phyloP scores from a whole-genome alignment of 495 filamentous ascomycete species.

The Aspergillus cavernicola region DNA sequence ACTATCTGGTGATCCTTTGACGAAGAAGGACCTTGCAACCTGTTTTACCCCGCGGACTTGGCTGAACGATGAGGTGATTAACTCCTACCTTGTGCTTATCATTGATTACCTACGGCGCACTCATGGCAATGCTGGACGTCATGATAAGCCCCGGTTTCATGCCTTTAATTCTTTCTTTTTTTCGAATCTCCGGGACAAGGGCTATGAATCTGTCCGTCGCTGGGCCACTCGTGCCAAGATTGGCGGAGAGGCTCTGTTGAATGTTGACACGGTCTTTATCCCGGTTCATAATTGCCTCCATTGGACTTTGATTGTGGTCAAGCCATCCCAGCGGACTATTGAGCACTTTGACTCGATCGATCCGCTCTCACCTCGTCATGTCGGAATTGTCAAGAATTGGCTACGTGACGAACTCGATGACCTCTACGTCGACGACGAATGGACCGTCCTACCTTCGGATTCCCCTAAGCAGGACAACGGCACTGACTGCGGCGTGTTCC shows the following conservation, averaged over 20 bases:
- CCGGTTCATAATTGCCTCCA: constrained; percentile 48
- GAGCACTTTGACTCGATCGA: constrained; percentile 74
- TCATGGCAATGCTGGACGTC: constrained; percentile 39
- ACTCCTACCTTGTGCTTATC: constrained; percentile 58
- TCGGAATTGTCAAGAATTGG: constrained; percentile 48
- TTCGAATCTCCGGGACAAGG: constrained; percentile 51
- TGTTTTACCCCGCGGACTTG: constrained; percentile 54
- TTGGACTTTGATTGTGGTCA: constrained; percentile 69
- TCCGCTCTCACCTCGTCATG: constrained; percentile 27
- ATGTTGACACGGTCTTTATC: constrained; percentile 59
- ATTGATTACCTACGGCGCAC: constrained; percentile 56
- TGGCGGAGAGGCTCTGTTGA: constrained; percentile 47
- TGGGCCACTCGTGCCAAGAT: constrained; percentile 58
- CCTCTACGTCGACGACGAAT: constrained; percentile 57
- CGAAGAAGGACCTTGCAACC: constrained; percentile 57
- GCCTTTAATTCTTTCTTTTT: constrained; percentile 74
- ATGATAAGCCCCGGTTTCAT: constrained; percentile 58
- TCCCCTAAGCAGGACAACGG: constrained; percentile 62
- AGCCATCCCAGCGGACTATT: constrained; percentile 57
- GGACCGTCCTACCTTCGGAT: constrained; percentile 48
- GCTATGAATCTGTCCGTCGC: constrained; percentile 43
- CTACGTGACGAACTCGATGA: constrained; percentile 55
- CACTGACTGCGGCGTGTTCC: constrained; percentile 79
- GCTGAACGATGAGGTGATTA: constrained; percentile 84
- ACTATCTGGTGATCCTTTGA: constrained; percentile 53